Evolutionary conservation across 495 filamentous ascomycete species (phyloP).

Genomic region (Neurospora sp.): DNA sequence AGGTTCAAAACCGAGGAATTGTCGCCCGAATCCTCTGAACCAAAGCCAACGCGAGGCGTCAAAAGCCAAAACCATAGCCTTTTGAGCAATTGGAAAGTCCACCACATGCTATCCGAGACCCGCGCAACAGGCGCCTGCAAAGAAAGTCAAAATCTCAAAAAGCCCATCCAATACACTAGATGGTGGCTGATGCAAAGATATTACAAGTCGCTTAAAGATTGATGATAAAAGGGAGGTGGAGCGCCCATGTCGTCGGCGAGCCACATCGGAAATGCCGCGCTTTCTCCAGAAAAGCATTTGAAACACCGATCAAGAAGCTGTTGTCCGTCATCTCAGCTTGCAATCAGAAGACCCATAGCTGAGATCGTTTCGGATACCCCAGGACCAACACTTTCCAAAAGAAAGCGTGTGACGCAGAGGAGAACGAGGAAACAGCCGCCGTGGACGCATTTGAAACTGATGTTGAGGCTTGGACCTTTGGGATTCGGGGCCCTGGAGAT

Average conservation of each 20-base stretch:
- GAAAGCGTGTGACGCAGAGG: not conserved
- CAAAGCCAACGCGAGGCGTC: not conserved
- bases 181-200: not conserved
- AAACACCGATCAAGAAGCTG: not conserved
- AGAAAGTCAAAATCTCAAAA: not conserved
- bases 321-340: not conserved
- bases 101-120: not conserved
- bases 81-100: not conserved
- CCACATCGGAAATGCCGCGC: not conserved
- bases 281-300: not conserved
- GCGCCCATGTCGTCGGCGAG: not conserved
- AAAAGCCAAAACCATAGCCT: not conserved
- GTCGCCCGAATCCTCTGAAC: not conserved
- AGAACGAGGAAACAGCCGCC: not conserved
- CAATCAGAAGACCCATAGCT: not conserved
- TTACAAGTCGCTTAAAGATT: not conserved
- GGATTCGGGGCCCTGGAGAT: not conserved
- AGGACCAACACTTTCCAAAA: not conserved
- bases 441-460: not conserved
- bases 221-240: not conserved
- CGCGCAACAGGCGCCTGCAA: not conserved
- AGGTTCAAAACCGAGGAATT: not conserved
- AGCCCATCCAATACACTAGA: not conserved
- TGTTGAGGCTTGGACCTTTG: not conserved
- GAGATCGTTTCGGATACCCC: not conserved